phyloP scores from a whole-genome alignment of 148 eudicot genomes.

The Limonium bicolor region DNA sequence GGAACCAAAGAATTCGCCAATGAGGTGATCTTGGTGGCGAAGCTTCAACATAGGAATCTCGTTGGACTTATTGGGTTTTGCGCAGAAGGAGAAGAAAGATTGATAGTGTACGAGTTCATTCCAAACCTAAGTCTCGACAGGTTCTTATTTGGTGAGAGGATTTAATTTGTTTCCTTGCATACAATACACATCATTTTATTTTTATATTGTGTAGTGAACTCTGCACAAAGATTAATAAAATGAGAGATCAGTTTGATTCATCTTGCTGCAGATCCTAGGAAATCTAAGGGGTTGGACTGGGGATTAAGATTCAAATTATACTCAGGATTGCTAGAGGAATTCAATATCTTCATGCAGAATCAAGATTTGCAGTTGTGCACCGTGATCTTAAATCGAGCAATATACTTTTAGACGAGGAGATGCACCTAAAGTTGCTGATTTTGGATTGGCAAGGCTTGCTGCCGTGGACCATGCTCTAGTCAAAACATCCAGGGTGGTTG shows the following conservation, averaged over 20 bases:
- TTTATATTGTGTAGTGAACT: too few species aligned
- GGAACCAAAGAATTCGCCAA: constrained; percentile 1
- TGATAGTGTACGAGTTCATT: neutral
- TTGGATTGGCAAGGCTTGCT: constrained; percentile 3
- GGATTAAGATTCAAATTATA: constrained; percentile 1
- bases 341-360: constrained; percentile 6
- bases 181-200: too few species aligned
- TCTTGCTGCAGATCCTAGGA: constrained; percentile 1
- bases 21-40: constrained; percentile 2
- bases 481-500: constrained; percentile 2
- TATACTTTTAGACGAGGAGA: constrained; percentile 1
- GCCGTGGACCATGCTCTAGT: neutral
- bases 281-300: neutral
- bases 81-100: constrained; percentile 1
- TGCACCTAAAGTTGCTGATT: constrained; percentile 2
- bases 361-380: constrained; percentile 1
- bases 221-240: too few species aligned
- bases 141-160: constrained; percentile 1
- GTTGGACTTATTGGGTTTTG: constrained; percentile 2
- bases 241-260: neutral
- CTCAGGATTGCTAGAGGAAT: constrained; percentile 1
- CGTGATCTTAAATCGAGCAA: constrained; percentile 6
- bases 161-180: too few species aligned
- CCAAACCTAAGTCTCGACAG: constrained; percentile 6
- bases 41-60: constrained; percentile 7